Evolutionary conservation across 2,329 filamentous ascomycete genomes (phyloP).

Genomic region (Fusarium annulatum): DNA sequence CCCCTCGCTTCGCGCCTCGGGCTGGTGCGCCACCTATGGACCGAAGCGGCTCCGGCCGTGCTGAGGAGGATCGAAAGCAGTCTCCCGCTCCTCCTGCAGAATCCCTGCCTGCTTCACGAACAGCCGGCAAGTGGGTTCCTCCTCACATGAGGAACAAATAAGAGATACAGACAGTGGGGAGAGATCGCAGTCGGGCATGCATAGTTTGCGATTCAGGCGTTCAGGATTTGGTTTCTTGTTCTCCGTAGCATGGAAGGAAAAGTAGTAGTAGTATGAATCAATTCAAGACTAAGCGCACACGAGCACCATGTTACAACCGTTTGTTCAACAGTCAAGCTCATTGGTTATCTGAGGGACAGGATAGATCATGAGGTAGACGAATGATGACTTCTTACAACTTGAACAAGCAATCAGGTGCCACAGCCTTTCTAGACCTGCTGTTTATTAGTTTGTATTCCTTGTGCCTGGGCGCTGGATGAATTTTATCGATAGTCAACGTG

Average conservation of each 20-base stretch:
- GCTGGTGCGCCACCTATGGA: conserved; percentile 57
- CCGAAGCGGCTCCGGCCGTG: conserved; percentile 57
- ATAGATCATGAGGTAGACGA: conserved; percentile 12
- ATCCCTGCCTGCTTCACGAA: conserved; percentile 63
- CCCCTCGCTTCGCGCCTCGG: conserved; percentile 53
- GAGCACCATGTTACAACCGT: conserved; percentile 39
- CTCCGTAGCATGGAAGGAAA: conserved; percentile 39
- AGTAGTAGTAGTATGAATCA: conserved; percentile 45
- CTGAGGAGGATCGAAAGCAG: conserved; percentile 51
- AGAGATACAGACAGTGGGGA: conserved; percentile 32
- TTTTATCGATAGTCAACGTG: conserved; percentile 12
- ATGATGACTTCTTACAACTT: conserved; percentile 15
- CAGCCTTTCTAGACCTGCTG: neutral
- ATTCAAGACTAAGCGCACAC: conserved; percentile 44
- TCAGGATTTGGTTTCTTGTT: conserved; percentile 52
- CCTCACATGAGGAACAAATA: conserved; percentile 53
- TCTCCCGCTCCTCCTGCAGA: conserved; percentile 59
- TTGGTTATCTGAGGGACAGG: conserved; percentile 15
- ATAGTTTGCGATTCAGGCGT: conserved; percentile 52
- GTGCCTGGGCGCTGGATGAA: conserved; percentile 1
- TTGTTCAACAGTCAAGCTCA: conserved; percentile 5
- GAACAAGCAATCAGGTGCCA: conserved; percentile 10
- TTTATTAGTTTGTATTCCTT: conserved; percentile 28
- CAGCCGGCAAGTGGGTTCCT: conserved; percentile 70
- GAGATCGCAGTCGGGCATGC: conserved; percentile 35